Percentiles rank a stretch among this genome's conserved stretches.
phyloP scores from a whole-genome alignment of 2,329 filamentous ascomycete species.

The Fusarium keratoplasticum region DNA sequence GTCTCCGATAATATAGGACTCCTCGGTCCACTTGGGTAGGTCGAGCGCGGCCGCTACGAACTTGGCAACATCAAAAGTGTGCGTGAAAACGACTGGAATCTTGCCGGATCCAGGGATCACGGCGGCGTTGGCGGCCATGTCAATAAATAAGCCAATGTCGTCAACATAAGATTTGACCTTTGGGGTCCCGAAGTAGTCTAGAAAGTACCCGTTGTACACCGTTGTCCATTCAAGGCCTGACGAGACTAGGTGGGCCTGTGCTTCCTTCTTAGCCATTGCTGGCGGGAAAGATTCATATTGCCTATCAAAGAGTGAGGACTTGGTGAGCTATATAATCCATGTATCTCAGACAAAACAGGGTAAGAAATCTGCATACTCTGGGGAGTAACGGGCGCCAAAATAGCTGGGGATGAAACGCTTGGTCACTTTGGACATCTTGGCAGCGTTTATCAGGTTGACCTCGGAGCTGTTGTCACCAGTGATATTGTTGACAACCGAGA shows the following conservation, averaged over 20 bases:
- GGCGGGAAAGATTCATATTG: neutral
- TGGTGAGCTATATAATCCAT: too few species aligned
- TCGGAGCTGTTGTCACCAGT: neutral
- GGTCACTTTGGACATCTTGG: slow-evolving; percentile 30
- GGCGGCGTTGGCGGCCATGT: neutral
- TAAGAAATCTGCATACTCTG: slow-evolving; percentile 49
- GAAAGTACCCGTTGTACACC: neutral
- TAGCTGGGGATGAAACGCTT: slow-evolving; percentile 10
- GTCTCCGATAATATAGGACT: slow-evolving; percentile 53
- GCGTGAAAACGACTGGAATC: slow-evolving; percentile 58
- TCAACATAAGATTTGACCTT: neutral
- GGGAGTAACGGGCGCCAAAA: slow-evolving; percentile 1
- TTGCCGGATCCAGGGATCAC: slow-evolving; percentile 50
- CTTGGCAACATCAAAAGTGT: slow-evolving; percentile 60
- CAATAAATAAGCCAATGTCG: neutral
- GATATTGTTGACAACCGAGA: neutral
- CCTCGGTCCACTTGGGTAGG: slow-evolving; percentile 56
- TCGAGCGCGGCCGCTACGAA: slow-evolving; percentile 57
- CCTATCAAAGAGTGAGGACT: neutral
- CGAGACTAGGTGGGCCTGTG: neutral
- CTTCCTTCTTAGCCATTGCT: neutral
- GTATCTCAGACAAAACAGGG: slow-evolving; percentile 38
- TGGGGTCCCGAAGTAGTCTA: neutral
- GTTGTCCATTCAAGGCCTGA: neutral
- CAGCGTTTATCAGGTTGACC: neutral